Base-by-base conservation (phyloP, 352 stramenopile genomes). In the Globisporangium emineosum region DNA sequence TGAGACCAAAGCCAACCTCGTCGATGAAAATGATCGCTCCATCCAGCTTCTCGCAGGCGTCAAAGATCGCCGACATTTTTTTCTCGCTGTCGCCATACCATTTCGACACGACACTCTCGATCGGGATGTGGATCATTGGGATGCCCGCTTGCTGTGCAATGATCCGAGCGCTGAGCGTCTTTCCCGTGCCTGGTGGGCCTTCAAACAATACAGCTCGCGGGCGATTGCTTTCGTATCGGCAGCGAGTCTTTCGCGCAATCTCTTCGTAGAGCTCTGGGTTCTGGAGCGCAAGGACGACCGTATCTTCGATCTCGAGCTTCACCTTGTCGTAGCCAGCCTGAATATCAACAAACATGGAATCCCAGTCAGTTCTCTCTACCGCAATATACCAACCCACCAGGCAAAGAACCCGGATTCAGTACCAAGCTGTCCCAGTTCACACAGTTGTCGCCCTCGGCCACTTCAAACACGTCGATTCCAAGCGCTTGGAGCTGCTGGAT, bases 41-140 rank as follows among this genome's bases (percentile, higher is more conserved):
- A 50, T 94, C 85, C 25, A 98, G 72, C 68, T 97, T 92, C 62
- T 98, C 88, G 65, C 90, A 97, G 0, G 90, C 86, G 52, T 98
- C 92, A 70, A 98, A 97, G 51, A 98, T 98, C n/a, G 86, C 72
- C 52, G 86, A 92, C 77, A 98, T 92, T 56, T 96, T 95, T 73
- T 97, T 97, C 68, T 98, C 93, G 77, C 90, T 97, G 62, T 98
- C 93, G 21, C 93, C 93, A 57, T 98, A 98, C 88, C 88, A 98
- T 68, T 98, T 98, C 30, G 88, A 97, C 40, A 98, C 89, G 52
- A 98, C 86, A 63, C 83, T 96, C 70, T 98, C 94, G 37, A 98
- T 95, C 0, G 90, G 89, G 62, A 98, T 90, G 62, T 97, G 92
- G 56, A 98, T 93, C 82, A 98, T 92, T 17, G 94, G 94, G 40